Conservation (phyloP, 768 basidiomycete species). For the Butyriboletus loyo region DNA sequence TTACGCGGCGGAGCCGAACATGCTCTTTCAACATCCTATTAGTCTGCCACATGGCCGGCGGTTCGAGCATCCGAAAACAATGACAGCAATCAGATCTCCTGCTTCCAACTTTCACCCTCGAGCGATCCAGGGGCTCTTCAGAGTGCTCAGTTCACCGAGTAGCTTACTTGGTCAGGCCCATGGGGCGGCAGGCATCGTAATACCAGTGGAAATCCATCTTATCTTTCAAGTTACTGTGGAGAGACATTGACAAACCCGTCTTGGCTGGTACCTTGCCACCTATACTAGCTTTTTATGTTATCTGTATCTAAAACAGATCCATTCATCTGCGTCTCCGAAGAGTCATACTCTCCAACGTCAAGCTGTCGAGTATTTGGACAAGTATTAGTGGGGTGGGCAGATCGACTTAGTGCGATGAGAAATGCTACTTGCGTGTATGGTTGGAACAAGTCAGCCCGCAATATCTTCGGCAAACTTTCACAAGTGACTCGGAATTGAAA, state of each 20-base stretch:
- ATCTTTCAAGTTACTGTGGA: not conserved
- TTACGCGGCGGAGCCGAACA: too few relatives aligned
- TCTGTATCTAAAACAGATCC: too few relatives aligned
- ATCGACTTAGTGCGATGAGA: not conserved
- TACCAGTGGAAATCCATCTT: too few relatives aligned
- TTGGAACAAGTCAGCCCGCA: too few relatives aligned
- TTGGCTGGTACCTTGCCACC: too few relatives aligned
- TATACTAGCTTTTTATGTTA: too few relatives aligned
- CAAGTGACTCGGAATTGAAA: conserved; percentile 5
- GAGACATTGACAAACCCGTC: not conserved
- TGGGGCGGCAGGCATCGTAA: too few relatives aligned
- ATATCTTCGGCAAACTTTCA: not conserved
- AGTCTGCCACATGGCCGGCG: too few relatives aligned
- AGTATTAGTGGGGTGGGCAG: not conserved
- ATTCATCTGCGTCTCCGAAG: too few relatives aligned
- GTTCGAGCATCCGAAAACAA: not conserved
- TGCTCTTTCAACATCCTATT: too few relatives aligned
- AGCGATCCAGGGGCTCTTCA: not conserved
- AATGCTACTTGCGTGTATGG: not conserved
- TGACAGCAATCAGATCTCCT: not conserved
- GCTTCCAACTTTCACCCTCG: not conserved
- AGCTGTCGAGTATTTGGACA: not conserved
- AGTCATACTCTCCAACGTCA: not conserved
- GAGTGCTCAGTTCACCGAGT: not conserved
- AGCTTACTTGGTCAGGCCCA: not conserved